Conservation (phyloP, 2,329 filamentous ascomycete species). For the Fusarium caatingaense region DNA sequence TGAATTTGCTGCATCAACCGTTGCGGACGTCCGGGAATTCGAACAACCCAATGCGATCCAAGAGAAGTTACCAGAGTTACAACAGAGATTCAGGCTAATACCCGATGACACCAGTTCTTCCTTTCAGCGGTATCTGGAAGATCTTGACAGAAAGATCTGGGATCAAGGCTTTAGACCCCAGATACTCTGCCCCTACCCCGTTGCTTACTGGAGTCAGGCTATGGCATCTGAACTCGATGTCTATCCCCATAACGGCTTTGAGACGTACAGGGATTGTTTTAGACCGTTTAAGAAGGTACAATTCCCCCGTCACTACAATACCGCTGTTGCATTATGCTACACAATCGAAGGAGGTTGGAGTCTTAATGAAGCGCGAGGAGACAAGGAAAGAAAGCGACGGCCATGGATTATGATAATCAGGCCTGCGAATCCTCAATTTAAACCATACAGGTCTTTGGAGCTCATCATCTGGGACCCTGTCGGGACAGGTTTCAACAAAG, state of each 20-base stretch:
- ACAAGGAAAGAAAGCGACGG: constrained; percentile 48
- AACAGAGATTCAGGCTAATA: constrained; percentile 6
- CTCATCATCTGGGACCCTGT: constrained; percentile 66
- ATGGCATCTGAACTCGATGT: constrained; percentile 44
- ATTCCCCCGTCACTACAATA: constrained; percentile 31
- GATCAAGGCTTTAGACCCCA: constrained; percentile 34
- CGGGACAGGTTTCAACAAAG: constrained; percentile 40
- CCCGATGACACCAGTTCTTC: constrained; percentile 13
- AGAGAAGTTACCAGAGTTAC: neutral
- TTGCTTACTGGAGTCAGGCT: constrained; percentile 54
- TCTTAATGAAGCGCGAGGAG: constrained; percentile 27
- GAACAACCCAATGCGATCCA: constrained; percentile 6
- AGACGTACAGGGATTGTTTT: constrained; percentile 43
- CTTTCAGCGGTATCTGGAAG: constrained; percentile 16
- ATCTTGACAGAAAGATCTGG: constrained; percentile 5
- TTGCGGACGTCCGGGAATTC: constrained; percentile 46
- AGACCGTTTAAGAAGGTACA: constrained; percentile 19
- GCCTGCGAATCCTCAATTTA: constrained; percentile 53
- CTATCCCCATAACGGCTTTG: constrained; percentile 22
- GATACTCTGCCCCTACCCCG: constrained; percentile 53
- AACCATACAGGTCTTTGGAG: constrained; percentile 54
- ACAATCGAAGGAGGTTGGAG: constrained; percentile 57
- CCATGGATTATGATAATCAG: constrained; percentile 66
- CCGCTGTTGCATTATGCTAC: constrained; percentile 60
- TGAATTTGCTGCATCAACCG: constrained; percentile 50